Base-by-base conservation (phyloP, 2,329 filamentous ascomycete species). In the Lizonia empirigonia region DNA sequence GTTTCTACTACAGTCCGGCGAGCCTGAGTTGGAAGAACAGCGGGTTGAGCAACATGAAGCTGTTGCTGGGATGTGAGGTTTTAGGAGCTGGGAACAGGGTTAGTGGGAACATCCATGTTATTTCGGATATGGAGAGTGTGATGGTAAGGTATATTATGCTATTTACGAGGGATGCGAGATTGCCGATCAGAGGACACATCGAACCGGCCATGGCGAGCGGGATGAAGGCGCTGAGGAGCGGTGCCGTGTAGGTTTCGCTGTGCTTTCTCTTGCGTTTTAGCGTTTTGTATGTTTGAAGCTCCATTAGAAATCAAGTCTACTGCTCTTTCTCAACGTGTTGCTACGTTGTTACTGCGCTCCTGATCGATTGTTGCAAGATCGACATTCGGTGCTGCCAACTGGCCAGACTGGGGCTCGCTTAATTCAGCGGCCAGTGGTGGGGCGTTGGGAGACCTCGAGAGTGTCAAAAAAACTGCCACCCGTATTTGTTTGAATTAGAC, bases 91-190 rank as follows among this genome's bases (percentile, higher is more conserved):
- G 56, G 7, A 59, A 56, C 23, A 55, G 35, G 23, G 55, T 65
- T 7, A 35, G 26, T 15, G 24, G 38, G 2, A 65, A 64, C 1
- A 64, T 71, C 15, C 62, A 69, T 55, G 58, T 70, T 9, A 46
- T 71, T 8, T 58, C 52, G 13, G 68, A 73, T 41, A 55, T 56
- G 35, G 50, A 39, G 27, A 61, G 34, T 22, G 61, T 72, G 2
- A 69, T 73, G 63, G 67, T 73, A n/a, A 55, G 70, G 24, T 73
- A 72, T 58, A 22, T 73, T 2, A 64, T 72, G 45, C 37, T 72
- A 39, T 56, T 70, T 27, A 30, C 50, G 19, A 46, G 22, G 15
- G 30, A 30, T 15, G 52, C 59, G 16, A 40, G 19, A 27, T 32
- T 58, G 35, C 69, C 68, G 44, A 58, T 54, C 32, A 62, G 62